phyloP scores from a whole-genome alignment of 2,329 filamentous ascomycete genomes.

The Annulohypoxylon truncatum region DNA sequence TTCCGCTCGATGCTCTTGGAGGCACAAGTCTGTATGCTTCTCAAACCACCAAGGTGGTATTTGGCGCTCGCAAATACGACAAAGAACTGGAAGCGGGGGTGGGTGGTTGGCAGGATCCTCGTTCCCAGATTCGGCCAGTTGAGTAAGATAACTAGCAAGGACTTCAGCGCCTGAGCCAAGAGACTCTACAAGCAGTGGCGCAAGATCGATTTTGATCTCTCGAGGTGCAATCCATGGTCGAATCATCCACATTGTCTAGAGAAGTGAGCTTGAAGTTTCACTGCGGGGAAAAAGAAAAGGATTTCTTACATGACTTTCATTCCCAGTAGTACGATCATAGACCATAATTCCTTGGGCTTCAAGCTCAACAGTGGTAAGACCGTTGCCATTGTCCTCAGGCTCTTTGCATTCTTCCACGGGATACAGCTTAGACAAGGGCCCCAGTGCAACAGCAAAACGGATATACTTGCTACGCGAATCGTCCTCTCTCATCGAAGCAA shows the following conservation, averaged over 20 bases:
- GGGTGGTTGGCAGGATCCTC: conserved; percentile 81
- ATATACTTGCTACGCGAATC: conserved; percentile 93
- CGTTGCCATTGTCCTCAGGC: conserved; percentile 52
- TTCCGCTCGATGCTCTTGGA: conserved; percentile 95
- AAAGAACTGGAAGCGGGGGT: conserved; percentile 86
- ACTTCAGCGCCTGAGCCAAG: conserved; percentile 95
- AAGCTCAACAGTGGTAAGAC: conserved; percentile 75
- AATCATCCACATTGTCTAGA: conserved; percentile 99
- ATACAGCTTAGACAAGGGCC: conserved; percentile 74
- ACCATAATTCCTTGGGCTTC: conserved; percentile 99
- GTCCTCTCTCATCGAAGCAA: conserved; percentile 91
- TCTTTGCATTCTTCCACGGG: conserved; percentile 57
- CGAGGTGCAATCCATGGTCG: conserved; percentile 88
- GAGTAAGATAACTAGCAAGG: conserved; percentile 91
- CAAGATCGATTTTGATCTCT: conserved; percentile 96
- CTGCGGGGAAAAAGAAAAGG: background rate
- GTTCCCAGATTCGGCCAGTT: conserved; percentile 83
- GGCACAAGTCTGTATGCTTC: conserved; percentile 95
- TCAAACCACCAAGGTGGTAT: conserved; percentile 99
- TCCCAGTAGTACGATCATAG: conserved; percentile 87
- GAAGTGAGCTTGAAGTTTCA: conserved; percentile 45
- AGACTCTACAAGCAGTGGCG: conserved; percentile 88
- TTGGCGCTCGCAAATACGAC: conserved; percentile 96
- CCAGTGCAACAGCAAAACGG: conserved; percentile 79
- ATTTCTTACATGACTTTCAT: conserved; percentile 85